Percentiles rank a stretch among this genome's conserved stretches.
These are phyloP conservation scores for Paxillus involutus DNA, from an alignment of 768 basidiomycete species.

Conservation along the genomic window DNA sequence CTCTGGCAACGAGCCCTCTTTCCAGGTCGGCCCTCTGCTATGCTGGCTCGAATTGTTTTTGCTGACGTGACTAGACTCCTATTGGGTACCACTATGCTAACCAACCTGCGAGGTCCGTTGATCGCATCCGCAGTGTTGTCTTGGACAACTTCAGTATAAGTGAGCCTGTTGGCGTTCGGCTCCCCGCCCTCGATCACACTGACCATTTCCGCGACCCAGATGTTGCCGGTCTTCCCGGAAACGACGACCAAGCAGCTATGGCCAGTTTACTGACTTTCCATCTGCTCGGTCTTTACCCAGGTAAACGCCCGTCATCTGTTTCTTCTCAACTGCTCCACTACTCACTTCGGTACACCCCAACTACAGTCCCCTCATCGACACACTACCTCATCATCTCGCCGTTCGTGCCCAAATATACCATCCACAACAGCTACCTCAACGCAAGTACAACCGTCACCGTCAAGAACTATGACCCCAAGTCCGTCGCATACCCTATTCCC, in stretches of 20 bases:
- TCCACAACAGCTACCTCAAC: conserved; percentile 66
- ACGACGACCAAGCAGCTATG: conserved; percentile 75
- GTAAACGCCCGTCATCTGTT: conserved; percentile 29
- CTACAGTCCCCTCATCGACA: conserved; percentile 58
- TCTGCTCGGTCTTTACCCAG: conserved; percentile 65
- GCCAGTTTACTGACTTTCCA: conserved; percentile 64
- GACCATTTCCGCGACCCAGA: conserved; percentile 35
- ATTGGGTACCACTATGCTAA: conserved; percentile 72
- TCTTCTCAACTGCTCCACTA: not conserved
- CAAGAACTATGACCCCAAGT: conserved; percentile 53
- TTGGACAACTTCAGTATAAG: conserved; percentile 69
- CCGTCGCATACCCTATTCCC: conserved; percentile 59
- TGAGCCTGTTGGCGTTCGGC: conserved; percentile 29
- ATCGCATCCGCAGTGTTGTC: conserved; percentile 60
- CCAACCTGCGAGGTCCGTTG: conserved; percentile 59
- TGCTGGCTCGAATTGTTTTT: not conserved
- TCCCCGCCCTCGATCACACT: not conserved
- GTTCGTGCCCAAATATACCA: conserved; percentile 69
- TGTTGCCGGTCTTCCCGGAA: conserved; percentile 65
- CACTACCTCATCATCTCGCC: conserved; percentile 67
- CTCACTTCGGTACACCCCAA: not conserved
- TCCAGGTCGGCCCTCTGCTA: conserved; percentile 45
- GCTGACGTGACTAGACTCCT: conserved; percentile 44
- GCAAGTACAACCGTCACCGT: conserved; percentile 62
- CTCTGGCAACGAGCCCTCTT: conserved; percentile 69